A percentile compares a stretch with the other conserved stretches of the same genome.
These are phyloP conservation scores for Tricholoma hemisulphureum DNA, from an alignment of 768 basidiomycete species.

Conservation along the genomic window DNA sequence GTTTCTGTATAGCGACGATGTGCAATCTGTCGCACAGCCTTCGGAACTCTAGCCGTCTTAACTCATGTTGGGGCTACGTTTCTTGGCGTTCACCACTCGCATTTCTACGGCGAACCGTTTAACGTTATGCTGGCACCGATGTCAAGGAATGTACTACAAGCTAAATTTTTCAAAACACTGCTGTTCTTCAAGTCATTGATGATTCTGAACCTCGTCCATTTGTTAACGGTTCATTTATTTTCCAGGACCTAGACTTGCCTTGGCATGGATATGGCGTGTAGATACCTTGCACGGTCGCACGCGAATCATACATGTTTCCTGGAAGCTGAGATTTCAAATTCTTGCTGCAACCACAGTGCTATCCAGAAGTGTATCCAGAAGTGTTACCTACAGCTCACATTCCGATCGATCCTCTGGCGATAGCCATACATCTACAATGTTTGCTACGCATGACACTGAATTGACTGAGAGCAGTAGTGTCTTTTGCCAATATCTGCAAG, in stretches of 20 bases:
- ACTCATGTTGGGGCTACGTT: neutral
- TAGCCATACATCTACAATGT: neutral
- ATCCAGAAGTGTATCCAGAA: no score
- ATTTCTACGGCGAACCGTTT: no score
- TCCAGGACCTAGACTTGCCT: neutral
- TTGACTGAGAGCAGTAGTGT: neutral
- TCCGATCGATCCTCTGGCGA: neutral
- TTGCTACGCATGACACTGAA: neutral
- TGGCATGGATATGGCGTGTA: neutral
- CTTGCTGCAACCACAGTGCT: no score
- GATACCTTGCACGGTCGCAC: neutral
- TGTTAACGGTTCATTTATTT: neutral
- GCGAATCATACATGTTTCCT: no score
- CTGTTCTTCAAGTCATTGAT: no score
- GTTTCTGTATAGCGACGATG: neutral
- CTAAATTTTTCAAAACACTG: no score
- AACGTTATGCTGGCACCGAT: no score
- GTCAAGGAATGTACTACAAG: no score
- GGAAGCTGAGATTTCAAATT: no score
- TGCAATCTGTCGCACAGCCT: neutral
- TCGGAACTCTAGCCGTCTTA: neutral
- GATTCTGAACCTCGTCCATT: no score
- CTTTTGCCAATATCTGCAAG: neutral
- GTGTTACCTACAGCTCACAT: no score
- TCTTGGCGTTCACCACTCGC: neutral